Percentiles rank a stretch among this genome's conserved stretches.
These are phyloP conservation scores for Cyberlindnera meyerae DNA, from an alignment of 805 yeast species.

Conservation along the genomic window DNA sequence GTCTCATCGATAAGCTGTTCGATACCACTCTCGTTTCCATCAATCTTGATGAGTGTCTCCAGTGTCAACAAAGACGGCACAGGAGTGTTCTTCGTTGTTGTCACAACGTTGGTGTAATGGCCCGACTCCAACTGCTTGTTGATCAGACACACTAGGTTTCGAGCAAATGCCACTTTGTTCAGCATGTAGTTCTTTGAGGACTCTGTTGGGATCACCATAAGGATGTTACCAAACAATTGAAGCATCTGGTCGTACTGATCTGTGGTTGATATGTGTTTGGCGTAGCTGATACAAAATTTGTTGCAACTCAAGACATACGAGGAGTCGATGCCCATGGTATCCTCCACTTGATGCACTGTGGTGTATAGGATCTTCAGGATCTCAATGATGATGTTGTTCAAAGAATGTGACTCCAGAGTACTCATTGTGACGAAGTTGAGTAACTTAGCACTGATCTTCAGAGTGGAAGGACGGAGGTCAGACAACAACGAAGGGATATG, in stretches of 20 bases:
- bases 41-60: slow-evolving; percentile 19
- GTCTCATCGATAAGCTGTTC: slow-evolving; percentile 13
- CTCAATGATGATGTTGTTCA: slow-evolving; percentile 25
- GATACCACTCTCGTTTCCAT: slow-evolving; percentile 32
- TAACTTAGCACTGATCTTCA: slow-evolving; percentile 22
- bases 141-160: slow-evolving; percentile 18
- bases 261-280: slow-evolving; percentile 10
- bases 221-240: slow-evolving; percentile 25
- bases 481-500: slow-evolving; percentile 15
- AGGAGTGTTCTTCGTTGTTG: slow-evolving; percentile 11
- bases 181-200: slow-evolving; percentile 25
- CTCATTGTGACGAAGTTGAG: slow-evolving; percentile 24
- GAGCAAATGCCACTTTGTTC: slow-evolving; percentile 20
- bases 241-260: slow-evolving; percentile 24
- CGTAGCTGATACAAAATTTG: slow-evolving; percentile 22
- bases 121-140: slow-evolving; percentile 11
- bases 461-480: slow-evolving; percentile 11
- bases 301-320: slow-evolving; percentile 26
- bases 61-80: slow-evolving; percentile 17
- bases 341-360: slow-evolving; percentile 22
- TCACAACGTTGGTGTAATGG: background rate
- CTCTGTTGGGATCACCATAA: slow-evolving; percentile 21
- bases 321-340: slow-evolving; percentile 24
- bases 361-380: slow-evolving; percentile 25
- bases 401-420: slow-evolving; percentile 15